phyloP scores from a whole-genome alignment of 2,329 filamentous ascomycete genomes.

The Fusarium nanum region DNA sequence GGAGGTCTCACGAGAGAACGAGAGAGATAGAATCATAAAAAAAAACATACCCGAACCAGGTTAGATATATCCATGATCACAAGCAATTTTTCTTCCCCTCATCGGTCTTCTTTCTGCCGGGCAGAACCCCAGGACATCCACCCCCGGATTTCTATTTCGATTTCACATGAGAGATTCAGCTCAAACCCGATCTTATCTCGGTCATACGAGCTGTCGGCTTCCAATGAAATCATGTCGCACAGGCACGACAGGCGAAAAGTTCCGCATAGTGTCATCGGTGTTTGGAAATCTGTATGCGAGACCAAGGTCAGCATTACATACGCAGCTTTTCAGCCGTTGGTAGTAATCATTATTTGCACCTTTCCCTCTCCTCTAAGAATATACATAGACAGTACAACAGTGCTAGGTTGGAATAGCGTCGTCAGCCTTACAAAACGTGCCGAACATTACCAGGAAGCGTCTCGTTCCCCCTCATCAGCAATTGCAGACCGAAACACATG shows the following conservation, averaged over 20 bases:
- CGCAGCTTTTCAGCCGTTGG: not conserved
- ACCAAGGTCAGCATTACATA: constrained; percentile 4
- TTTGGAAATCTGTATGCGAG: not conserved
- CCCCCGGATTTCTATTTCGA: constrained; percentile 40
- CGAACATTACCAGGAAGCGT: not conserved
- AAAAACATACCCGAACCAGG: not conserved
- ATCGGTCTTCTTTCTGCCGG: constrained; percentile 23
- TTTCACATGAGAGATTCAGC: constrained; percentile 37
- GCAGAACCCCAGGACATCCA: constrained; percentile 27
- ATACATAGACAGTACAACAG: constrained; percentile 5
- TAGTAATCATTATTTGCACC: not conserved
- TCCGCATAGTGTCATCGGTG: not conserved
- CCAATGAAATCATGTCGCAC: constrained; percentile 9
- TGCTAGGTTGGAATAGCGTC: constrained; percentile 16
- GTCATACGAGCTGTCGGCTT: constrained; percentile 28
- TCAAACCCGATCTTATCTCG: constrained; percentile 21
- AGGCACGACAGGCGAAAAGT: not conserved
- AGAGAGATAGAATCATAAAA: not conserved
- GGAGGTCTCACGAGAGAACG: not conserved
- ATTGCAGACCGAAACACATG: constrained; percentile 33
- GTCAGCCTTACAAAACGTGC: constrained; percentile 24
- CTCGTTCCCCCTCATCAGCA: not conserved
- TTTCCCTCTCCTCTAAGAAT: not conserved
- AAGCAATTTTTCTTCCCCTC: constrained; percentile 8
- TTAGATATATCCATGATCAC: constrained; percentile 18